Base-by-base conservation (phyloP, 2,329 filamentous ascomycete species). In the Fusarium luffae region DNA sequence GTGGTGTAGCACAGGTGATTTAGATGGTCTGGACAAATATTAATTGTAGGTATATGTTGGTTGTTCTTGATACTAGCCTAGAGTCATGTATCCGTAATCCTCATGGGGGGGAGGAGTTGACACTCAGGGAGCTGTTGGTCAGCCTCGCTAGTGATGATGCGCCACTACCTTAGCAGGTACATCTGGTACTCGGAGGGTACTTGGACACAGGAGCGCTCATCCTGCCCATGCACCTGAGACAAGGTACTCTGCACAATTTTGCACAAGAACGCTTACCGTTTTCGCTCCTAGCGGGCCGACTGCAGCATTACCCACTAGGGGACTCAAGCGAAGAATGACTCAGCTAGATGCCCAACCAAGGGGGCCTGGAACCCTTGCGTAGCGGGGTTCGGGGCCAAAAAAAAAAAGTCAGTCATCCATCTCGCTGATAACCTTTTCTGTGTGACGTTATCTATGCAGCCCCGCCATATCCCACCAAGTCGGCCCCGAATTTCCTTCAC, bases 381-480 rank as follows among this genome's bases (percentile, higher is more conserved):
- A 51, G 67, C 67, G 69, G 69, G 69, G 69, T 51, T 60, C 47
- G 59, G 58, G 55, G 54, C 52, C 46, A 49, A 57, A 70, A 72
- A 73, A 72, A 73, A 52, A 74, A 74, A 74, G 66, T 69, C 66
- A 69, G 67, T 60, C 66, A 66, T 68, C 16, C 61, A 57, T 61
- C 50, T 61, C 63, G 40, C 63, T 74, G 70, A 71, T 72, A 68
- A 61, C 59, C 51, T 55, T 68, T 70, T 61, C 51, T 72, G 66
- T 65, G 72, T 75, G 74, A 75, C 74, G 72, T 75, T 75, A 75
- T 75, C 70, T 61, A 62, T 47, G 42, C 47, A 73, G 69, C 74
- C 74, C 74, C 74, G 74, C 73, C 71, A 72, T 52, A 64, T 54
- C 73, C 73, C 74, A 75, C 73, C 63, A 74, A 74, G 55, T 62